A percentile compares a stretch with the other conserved stretches of the same genome.
Conservation (phyloP, 2,329 filamentous ascomycete genomes). For the Elsinoe fawcettii region DNA sequence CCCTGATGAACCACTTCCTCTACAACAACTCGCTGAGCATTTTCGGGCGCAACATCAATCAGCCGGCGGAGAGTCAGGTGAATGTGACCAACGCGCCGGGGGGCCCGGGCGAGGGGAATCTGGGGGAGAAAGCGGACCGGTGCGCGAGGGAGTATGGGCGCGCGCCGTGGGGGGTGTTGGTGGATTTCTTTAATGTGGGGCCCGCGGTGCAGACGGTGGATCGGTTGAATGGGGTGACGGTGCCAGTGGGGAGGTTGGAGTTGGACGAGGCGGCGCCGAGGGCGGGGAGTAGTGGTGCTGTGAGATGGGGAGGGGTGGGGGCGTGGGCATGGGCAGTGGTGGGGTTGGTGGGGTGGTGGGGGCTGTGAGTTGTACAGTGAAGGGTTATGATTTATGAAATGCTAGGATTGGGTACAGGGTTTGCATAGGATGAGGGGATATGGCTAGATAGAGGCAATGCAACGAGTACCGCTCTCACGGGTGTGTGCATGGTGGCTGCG, state of each 20-base stretch:
- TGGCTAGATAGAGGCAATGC: slow-evolving; percentile 7
- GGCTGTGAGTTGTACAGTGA: not conserved
- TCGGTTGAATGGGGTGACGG: slow-evolving; percentile 52
- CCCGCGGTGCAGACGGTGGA: slow-evolving; percentile 64
- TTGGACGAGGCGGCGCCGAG: slow-evolving; percentile 19
- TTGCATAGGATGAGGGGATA: not conserved
- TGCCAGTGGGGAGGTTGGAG: slow-evolving; percentile 36
- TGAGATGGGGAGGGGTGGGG: not conserved
- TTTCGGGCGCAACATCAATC: slow-evolving; percentile 43
- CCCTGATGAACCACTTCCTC: slow-evolving; percentile 75
- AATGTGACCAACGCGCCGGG: slow-evolving; percentile 57
- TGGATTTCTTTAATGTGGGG: slow-evolving; percentile 72
- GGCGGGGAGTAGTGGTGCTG: not conserved
- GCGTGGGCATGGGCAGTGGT: not conserved
- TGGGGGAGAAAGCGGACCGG: slow-evolving; percentile 41
- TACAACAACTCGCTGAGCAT: slow-evolving; percentile 47
- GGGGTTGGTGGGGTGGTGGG: not conserved
- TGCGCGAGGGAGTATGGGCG: slow-evolving; percentile 54
- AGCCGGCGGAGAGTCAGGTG: slow-evolving; percentile 55
- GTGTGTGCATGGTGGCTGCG: not conserved
- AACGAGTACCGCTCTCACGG: not conserved
- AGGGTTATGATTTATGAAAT: not conserved
- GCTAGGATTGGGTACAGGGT: not conserved
- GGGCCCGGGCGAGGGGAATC: slow-evolving; percentile 44
- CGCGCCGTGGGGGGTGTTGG: slow-evolving; percentile 64